Evolutionary conservation across 1,139 yeast species (phyloP), one percentile per base, ranked within the genome.

Genomic region (Yamadazyma jaroonii): DNA sequence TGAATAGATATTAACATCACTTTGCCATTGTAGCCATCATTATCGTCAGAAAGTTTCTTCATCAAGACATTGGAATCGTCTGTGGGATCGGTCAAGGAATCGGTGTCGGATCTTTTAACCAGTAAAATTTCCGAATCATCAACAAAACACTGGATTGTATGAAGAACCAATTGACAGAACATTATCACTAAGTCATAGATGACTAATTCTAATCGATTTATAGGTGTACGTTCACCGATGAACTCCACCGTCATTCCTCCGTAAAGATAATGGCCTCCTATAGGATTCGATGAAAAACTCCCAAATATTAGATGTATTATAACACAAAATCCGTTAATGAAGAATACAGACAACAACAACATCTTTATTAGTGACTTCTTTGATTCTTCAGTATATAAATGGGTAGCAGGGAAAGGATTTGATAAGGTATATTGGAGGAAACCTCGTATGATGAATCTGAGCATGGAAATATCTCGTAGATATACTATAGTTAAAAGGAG

Each of bases 21-120:
- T 32, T 64, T 62, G 2, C 75, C 75, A 34, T 56, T 61, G 46
- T 64, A 69, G 1, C 76, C 76, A 47, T 70, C 74, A 9, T 59
- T 54, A 24, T 57, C 61, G 15, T 46, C 45, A 25, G 48, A 49
- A 3, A 40, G 42, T 21, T 47, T 49, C 9, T 43, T 52, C 23
- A 44, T 35, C 26, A 29, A 27, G 12, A 39, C 42, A 39, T 11
- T 41, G 2, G 15, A 20, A 9, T 29, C 31, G 4, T 17, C 20
- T 17, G 20, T 4, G 20, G 20, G 20, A 4, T 17, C 20, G 6
- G n/a, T n/a, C n/a, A n/a, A n/a, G n/a, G n/a, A n/a, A 3, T 23
- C 24, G 3, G 14, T 22, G 11, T 13, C 34, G 2, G 9, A 15
- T 11, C 31, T 27, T 20, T 32, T 45, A 31, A 43, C 39, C 23